Percentiles rank a stretch among this genome's conserved stretches.
Evolutionary conservation across 306 rosid genomes (phyloP).

Genomic region (Casuarina cunninghamiana): DNA sequence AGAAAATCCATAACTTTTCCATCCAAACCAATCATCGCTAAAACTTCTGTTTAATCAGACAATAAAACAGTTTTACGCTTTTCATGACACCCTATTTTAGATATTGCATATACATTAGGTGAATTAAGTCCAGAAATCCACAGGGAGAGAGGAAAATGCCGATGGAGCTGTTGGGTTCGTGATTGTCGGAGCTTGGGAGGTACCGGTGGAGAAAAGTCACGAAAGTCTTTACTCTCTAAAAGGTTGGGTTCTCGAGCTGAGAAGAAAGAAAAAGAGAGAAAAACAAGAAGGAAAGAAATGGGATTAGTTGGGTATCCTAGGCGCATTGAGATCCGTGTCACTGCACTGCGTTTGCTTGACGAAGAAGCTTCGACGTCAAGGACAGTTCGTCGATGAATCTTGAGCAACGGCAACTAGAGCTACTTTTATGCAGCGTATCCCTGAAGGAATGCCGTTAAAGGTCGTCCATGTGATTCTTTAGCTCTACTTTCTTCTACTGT

Average conservation of each 20-base stretch:
- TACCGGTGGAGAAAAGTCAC: not conserved
- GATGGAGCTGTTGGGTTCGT: not conserved
- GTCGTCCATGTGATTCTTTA: not conserved
- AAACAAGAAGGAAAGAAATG: constrained; percentile 17
- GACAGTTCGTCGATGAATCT: constrained; percentile 32
- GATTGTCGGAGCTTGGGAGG: not conserved
- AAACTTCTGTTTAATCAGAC: no score
- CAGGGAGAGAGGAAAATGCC: not conserved
- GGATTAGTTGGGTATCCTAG: not conserved
- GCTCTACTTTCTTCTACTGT: not conserved
- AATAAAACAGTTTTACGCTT: no score
- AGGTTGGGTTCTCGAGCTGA: not conserved
- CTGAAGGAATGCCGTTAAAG: constrained; percentile 70
- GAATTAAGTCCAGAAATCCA: no score
- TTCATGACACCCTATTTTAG: no score
- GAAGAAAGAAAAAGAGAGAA: not conserved
- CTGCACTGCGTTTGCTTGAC: constrained; percentile 20
- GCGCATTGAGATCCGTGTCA: not conserved
- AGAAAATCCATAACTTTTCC: no score
- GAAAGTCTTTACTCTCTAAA: not conserved
- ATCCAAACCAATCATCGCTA: no score
- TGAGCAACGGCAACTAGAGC: constrained; percentile 16
- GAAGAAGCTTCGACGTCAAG: constrained; percentile 30
- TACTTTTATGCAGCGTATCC: constrained; percentile 36
- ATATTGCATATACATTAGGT: no score